phyloP scores from a whole-genome alignment of 2,329 filamentous ascomycete species.

The Penicillium sp. region DNA sequence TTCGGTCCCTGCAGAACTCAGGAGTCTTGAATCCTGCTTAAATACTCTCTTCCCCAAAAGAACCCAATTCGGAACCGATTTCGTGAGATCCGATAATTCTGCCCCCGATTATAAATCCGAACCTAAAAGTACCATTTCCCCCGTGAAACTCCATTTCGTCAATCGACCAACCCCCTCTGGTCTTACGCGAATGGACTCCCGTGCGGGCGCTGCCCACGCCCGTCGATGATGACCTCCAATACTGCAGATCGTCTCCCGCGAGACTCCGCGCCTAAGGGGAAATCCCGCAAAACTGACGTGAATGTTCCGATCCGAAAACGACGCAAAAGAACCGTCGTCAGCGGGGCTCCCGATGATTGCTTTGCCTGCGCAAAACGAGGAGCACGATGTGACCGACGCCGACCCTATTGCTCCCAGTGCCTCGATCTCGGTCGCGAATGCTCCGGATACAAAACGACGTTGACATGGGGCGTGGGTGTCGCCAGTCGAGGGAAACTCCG shows the following conservation, averaged over 20 bases:
- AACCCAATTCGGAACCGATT: neutral
- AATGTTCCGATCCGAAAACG: conserved; percentile 56
- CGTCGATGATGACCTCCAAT: conserved; percentile 18
- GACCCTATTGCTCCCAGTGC: conserved; percentile 93
- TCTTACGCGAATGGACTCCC: conserved; percentile 17
- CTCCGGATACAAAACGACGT: conserved; percentile 90
- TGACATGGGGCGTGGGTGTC: conserved; percentile 95
- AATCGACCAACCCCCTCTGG: neutral
- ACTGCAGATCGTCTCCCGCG: conserved; percentile 15
- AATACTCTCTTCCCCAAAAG: neutral
- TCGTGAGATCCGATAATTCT: neutral
- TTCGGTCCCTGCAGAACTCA: neutral
- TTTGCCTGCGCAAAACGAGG: conserved; percentile 84
- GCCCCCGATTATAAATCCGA: neutral
- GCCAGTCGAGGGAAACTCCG: conserved; percentile 92
- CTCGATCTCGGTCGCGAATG: conserved; percentile 88
- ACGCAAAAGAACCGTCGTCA: conserved; percentile 80
- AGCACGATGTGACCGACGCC: conserved; percentile 80
- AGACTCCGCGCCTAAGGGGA: conserved; percentile 24
- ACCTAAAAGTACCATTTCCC: neutral
- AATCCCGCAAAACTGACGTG: conserved; percentile 27
- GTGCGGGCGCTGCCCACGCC: conserved; percentile 9
- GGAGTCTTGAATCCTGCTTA: neutral
- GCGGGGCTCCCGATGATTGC: conserved; percentile 89
- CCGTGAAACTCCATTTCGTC: neutral